A percentile compares a stretch with the other conserved stretches of the same genome.
Evolutionary conservation across 1,139 yeast species (phyloP).

Genomic region (Zygosaccharomyces pseudobailii): DNA sequence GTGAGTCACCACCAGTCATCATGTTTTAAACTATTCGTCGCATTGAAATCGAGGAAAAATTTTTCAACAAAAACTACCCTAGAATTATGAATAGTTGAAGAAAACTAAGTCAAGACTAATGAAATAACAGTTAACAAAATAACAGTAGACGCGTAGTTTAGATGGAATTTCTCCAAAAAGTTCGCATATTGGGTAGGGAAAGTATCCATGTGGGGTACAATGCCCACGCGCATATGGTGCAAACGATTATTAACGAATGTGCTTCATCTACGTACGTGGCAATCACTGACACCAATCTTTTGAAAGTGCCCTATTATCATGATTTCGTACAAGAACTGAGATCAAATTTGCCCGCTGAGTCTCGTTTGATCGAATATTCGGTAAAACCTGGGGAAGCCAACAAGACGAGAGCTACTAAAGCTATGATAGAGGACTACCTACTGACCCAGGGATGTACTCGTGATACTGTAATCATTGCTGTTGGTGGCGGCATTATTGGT

Average conservation of each 20-base stretch:
- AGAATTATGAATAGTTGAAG: neutral
- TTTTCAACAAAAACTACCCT: neutral
- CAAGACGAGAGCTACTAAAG: conserved; percentile 85
- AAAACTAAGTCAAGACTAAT: neutral
- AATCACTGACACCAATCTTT: conserved; percentile 81
- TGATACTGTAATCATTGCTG: conserved; percentile 90
- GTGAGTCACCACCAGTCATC: no score
- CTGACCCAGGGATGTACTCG: conserved; percentile 84
- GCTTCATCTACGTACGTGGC: conserved; percentile 89
- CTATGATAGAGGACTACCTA: conserved; percentile 86
- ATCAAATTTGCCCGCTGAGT: conserved; percentile 39
- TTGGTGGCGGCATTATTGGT: conserved; percentile 99
- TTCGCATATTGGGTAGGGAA: conserved; percentile 73
- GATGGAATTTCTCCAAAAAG: conserved; percentile 39
- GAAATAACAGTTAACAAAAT: neutral
- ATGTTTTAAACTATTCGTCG: no score
- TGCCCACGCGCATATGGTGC: conserved; percentile 69
- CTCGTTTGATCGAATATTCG: conserved; percentile 66
- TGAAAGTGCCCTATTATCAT: conserved; percentile 56
- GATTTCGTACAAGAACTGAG: conserved; percentile 38
- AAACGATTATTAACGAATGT: conserved; percentile 56
- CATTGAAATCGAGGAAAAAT: neutral
- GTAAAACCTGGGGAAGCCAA: conserved; percentile 94
- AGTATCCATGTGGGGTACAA: conserved; percentile 89
- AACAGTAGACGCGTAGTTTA: neutral